Conservation (phyloP, 2,329 filamentous ascomycete genomes). For the Lasiodiplodia hormozganensis region DNA sequence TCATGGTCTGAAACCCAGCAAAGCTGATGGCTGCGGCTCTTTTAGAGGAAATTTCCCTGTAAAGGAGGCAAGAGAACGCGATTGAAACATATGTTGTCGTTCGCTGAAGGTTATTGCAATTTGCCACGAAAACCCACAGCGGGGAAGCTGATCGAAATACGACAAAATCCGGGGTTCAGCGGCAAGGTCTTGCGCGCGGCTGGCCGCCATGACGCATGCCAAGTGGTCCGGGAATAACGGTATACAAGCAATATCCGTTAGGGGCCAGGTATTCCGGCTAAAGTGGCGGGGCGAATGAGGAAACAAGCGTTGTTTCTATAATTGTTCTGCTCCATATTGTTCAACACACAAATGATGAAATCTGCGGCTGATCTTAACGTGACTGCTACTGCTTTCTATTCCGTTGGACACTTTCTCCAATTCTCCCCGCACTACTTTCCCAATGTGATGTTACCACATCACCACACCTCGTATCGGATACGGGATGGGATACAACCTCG, state of each 20-base stretch:
- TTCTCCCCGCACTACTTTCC: neutral
- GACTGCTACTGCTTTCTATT: neutral
- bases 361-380: neutral
- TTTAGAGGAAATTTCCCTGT: too few species aligned
- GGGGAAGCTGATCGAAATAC: neutral
- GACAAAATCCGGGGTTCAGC: neutral
- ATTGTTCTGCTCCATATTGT: too few species aligned
- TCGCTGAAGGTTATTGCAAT: neutral
- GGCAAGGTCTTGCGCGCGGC: neutral
- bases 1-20: too few species aligned
- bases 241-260: neutral
- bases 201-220: neutral
- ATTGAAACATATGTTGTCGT: too few species aligned
- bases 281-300: too few species aligned
- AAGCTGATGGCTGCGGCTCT: neutral
- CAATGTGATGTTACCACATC: neutral
- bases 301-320: too few species aligned
- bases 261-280: too few species aligned
- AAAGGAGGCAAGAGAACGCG: too few species aligned
- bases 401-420: neutral
- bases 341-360: neutral
- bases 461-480: constrained; percentile 2
- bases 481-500: neutral
- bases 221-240: neutral
- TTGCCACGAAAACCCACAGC: neutral